phyloP scores from a whole-genome alignment of 805 yeast genomes.

The Komagataella kurtzmanii region DNA sequence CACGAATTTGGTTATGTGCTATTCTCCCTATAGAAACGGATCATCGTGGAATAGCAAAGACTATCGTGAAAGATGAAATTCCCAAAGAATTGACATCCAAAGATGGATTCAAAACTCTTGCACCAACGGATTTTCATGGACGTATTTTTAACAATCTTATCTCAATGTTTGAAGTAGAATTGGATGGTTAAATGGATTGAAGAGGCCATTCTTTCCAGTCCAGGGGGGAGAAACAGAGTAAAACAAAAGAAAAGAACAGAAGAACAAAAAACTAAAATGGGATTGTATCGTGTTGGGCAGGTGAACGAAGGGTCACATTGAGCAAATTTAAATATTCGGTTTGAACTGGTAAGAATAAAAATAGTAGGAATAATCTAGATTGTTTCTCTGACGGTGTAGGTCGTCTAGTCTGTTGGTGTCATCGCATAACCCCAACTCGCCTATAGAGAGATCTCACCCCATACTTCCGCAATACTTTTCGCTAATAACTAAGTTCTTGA shows the following conservation, averaged over 20 bases:
- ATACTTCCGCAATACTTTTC: neutral
- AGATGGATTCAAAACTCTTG: conserved; percentile 26
- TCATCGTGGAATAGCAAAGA: conserved; percentile 15
- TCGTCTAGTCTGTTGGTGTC: too few relatives aligned
- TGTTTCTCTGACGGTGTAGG: too few relatives aligned
- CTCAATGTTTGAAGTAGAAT: conserved; percentile 27
- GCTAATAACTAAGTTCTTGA: neutral
- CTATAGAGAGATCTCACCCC: neutral
- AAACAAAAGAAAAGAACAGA: too few relatives aligned
- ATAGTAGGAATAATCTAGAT: too few relatives aligned
- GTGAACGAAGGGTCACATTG: too few relatives aligned
- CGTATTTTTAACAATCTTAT: conserved; percentile 33
- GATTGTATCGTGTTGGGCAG: too few relatives aligned
- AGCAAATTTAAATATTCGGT: too few relatives aligned
- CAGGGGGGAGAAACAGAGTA: too few relatives aligned
- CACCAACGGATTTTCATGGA: conserved; percentile 39
- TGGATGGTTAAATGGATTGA: conserved; percentile 4
- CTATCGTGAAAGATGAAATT: conserved; percentile 8
- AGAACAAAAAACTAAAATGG: too few relatives aligned
- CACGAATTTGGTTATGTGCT: conserved; percentile 78
- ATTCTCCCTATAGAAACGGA: conserved; percentile 28
- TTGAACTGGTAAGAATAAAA: too few relatives aligned
- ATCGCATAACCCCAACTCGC: too few relatives aligned
- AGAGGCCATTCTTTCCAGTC: neutral
- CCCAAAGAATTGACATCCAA: conserved; percentile 18